Conservation (phyloP, 2,329 filamentous ascomycete genomes). For the Penicillium sp. region DNA sequence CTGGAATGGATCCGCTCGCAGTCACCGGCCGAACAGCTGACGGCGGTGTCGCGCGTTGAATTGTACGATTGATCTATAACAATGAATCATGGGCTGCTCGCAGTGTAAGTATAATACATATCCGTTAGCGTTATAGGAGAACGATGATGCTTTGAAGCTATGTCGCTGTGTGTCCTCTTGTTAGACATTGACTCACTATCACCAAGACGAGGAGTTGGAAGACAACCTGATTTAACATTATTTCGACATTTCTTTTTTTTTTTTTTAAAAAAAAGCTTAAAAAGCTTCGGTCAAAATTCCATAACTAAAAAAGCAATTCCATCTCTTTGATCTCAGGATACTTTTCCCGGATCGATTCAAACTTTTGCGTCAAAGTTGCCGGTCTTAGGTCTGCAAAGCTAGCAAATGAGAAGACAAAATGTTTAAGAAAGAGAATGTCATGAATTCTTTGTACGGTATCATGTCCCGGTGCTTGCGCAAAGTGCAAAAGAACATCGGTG, state of each 20-base stretch:
- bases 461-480: constrained; percentile 45
- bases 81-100: too few relatives aligned
- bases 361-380: constrained; percentile 42
- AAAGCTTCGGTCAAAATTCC: too few relatives aligned
- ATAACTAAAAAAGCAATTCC: constrained; percentile 14
- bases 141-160: too few relatives aligned
- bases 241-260: too few relatives aligned
- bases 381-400: constrained; percentile 46
- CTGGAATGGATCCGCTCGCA: neutral
- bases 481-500: constrained; percentile 54
- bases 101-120: too few relatives aligned
- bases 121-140: too few relatives aligned
- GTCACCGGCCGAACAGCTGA: neutral
- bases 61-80: neutral
- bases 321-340: constrained; percentile 19
- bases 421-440: constrained; percentile 52
- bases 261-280: too few relatives aligned
- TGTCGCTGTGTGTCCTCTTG: too few relatives aligned
- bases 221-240: too few relatives aligned
- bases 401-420: constrained; percentile 50
- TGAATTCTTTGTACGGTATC: constrained; percentile 49
- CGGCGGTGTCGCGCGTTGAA: neutral
- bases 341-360: constrained; percentile 28
- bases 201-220: too few relatives aligned
- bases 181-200: too few relatives aligned